Percentiles rank a stretch among this genome's conserved stretches.
phyloP scores from a whole-genome alignment of 1,284 basidiomycete species.

The Naganishia sp. region DNA sequence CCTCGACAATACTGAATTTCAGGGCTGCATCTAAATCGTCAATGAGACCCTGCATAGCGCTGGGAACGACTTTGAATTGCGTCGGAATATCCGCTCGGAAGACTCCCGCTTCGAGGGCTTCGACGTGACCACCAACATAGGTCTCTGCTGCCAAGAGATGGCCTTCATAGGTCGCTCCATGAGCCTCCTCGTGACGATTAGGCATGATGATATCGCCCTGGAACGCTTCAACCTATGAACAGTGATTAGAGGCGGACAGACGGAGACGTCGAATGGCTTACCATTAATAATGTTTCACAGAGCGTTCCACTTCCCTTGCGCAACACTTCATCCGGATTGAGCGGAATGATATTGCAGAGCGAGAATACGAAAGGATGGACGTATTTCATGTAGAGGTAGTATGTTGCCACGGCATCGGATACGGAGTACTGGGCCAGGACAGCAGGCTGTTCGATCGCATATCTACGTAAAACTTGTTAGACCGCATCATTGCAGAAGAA shows the following conservation, averaged over 20 bases:
- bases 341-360: constrained; percentile 97
- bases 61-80: constrained; percentile 91
- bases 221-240: constrained; percentile 87
- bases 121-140: constrained; percentile 98
- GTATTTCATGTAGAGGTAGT: constrained; percentile 99
- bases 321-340: constrained; percentile 94
- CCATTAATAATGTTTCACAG: constrained; percentile 98
- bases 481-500: constrained; percentile 11
- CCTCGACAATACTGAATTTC: constrained; percentile 83
- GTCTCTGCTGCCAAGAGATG: constrained; percentile 96
- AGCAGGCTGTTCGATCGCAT: constrained; percentile 95
- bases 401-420: constrained; percentile 98
- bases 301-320: constrained; percentile 95
- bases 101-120: constrained; percentile 96
- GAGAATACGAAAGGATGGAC: constrained; percentile 99
- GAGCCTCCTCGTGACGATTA: constrained; percentile 90
- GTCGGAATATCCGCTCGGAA: constrained; percentile 95
- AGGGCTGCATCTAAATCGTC: constrained; percentile 90
- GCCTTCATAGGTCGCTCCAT: constrained; percentile 91
- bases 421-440: constrained; percentile 96
- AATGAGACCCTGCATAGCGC: constrained; percentile 85
- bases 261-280: constrained; percentile 52
- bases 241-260: background rate
- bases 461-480: constrained; percentile 59
- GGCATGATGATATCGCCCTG: constrained; percentile 94